Evolutionary conservation across 2,329 filamentous ascomycete genomes (phyloP), one percentile per base, ranked within the genome.

Genomic region (Mariannaea sp.): DNA sequence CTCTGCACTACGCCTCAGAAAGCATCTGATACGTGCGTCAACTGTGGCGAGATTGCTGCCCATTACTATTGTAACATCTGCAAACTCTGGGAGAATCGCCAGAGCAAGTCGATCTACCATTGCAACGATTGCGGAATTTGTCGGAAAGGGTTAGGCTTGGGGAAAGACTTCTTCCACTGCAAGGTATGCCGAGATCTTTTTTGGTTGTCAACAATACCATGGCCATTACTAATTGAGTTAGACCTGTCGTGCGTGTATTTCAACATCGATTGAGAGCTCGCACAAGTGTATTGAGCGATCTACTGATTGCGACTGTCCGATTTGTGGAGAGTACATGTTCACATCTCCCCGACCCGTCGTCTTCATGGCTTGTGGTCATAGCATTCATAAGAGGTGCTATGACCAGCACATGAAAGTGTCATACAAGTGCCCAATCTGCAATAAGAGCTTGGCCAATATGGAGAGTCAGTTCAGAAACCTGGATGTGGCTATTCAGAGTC

Each of bases 161-260:
- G 94, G 4, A 97, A 96, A 69, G 94, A 99, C 70, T 99, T 96
- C 70, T 92, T 95, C 67, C 94, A 99, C 73, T 99, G 94, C 88
- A 95, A 96, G 83, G 91, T 93, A 76, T 71, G 74, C 64, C 16
- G 19, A 20, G 44, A n/a, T n/a, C n/a, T n/a, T 19, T 41, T 22
- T 38, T 61, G 17, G 16, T 17, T n/a, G n/a, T n/a, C n/a, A n/a
- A 29, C 10, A 22, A 10, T 16, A 9, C 5, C 6, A 8, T 5
- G 7, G 10, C n/a, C 14, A 49, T 26, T 39, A 30, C 58, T 66
- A 44, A 69, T 56, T 10, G 17, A 13, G 20, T 10, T 59, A 92
- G 87, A 92, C 86, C 64, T 99, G 94, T 73, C 90, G 90, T 65
- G 92, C 95, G 20, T 99, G 94, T 75, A 94, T 97, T 66, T 89